phyloP scores from a whole-genome alignment of 1,139 yeast species.

The Suhomyces taliae region DNA sequence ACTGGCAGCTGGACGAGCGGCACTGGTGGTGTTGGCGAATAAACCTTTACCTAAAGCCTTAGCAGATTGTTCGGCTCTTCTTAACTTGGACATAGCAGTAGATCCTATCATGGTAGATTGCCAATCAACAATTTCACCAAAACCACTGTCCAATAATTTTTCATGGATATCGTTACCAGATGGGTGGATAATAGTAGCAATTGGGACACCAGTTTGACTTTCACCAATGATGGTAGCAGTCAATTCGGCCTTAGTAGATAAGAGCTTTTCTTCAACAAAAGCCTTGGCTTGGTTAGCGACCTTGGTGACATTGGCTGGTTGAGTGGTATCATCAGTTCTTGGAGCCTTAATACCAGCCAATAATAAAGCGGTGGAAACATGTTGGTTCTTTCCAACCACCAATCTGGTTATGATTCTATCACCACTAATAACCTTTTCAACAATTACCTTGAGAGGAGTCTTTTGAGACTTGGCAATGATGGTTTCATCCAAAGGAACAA shows the following conservation, averaged over 20 bases:
- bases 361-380: slow-evolving; percentile 55
- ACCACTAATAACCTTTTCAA: slow-evolving; percentile 77
- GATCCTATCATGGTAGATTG: slow-evolving; percentile 75
- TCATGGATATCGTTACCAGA: slow-evolving; percentile 71
- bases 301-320: slow-evolving; percentile 34
- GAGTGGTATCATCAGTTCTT: slow-evolving; percentile 55
- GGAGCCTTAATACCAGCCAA: slow-evolving; percentile 78
- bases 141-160: slow-evolving; percentile 64
- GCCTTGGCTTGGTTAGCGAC: slow-evolving; percentile 66
- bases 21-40: slow-evolving; percentile 46
- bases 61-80: slow-evolving; percentile 71
- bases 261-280: slow-evolving; percentile 66
- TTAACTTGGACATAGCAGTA: slow-evolving; percentile 55
- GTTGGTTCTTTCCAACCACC: slow-evolving; percentile 41
- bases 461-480: slow-evolving; percentile 39
- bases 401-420: slow-evolving; percentile 69
- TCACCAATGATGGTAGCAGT: slow-evolving; percentile 60
- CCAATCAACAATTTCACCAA: slow-evolving; percentile 80
- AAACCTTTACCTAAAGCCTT: slow-evolving; percentile 60
- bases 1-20: slow-evolving; percentile 20
- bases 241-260: slow-evolving; percentile 56
- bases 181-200: slow-evolving; percentile 64
- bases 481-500: slow-evolving; percentile 35
- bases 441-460: slow-evolving; percentile 54
- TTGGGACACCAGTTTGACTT: slow-evolving; percentile 62